Evolutionary conservation across 2,329 filamentous ascomycete genomes (phyloP), one percentile per base, ranked within the genome.

Genomic region (Hypoxylon sp.): DNA sequence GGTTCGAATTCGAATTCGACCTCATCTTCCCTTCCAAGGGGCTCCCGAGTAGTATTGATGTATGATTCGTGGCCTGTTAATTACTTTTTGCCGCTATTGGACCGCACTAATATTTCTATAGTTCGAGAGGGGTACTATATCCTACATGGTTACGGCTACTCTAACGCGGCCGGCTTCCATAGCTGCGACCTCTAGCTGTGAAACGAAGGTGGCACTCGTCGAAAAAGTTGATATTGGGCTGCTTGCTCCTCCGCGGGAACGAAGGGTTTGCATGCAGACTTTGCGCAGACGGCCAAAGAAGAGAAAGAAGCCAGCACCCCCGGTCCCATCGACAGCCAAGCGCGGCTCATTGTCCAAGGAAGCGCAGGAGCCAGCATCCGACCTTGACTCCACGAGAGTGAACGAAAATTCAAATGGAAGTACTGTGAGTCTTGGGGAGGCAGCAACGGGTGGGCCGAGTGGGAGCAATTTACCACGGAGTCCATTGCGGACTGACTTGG

Each of bases 91-190:
- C 28, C 30, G n/a, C 9, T 22, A 24, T 12, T 36, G 16, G 38
- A 55, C 42, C 40, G 48, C 58, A 48, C 63, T 69, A 40, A 70
- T 48, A 36, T 22, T 42, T 59, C 38, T 49, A 40, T 78, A 98
- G 93, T 99, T 99, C 78, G 96, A 98, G 80, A 89, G 95, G 75
- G 96, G 96, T 33, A 94, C 93, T 1, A 93, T 99, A 72, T 91
- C 91, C 18, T 99, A 98, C 80, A 89, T 95, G 81, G 87, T 98
- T 72, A 95, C 93, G 4, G 91, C 95, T 30, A 97, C 93, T 7
- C 79, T 98, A 61, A 98, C 95, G 18, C 89, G 93, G 60, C 95
- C 96, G 18, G 96, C 92, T 0, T 89, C 93, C 4, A 96, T 97
- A 66, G 86, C 90, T 12, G 90, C 95, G 1, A 93, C 90, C 2